Base-by-base conservation (phyloP, 345 rosid genomes). In the Linum trigynum region DNA sequence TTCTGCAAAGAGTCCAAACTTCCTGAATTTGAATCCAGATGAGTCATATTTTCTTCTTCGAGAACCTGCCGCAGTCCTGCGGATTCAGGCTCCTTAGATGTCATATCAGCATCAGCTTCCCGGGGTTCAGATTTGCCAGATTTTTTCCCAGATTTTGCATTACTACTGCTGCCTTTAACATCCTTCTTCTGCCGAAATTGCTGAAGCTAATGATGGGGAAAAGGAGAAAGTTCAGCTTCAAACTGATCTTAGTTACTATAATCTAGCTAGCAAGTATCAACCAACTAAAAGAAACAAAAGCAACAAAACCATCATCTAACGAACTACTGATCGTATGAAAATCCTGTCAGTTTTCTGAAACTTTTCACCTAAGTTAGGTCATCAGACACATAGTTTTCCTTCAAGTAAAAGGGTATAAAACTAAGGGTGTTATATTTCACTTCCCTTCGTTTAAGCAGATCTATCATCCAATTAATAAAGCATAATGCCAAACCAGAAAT, bases 121-220 rank as follows among this genome's bases (percentile, higher is more conserved):
- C 65, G 81, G 68, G 78, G 81, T 74, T 81, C 89, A 14, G 83
- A 74, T 70, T 82, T 90, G 67, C 76, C 70, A 63, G 82, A 74
- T 65, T 72, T 90, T 71, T 84, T 90, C 39, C 86, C 81, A 70
- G 96, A 85, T 74, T 82, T 88, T 59, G 80, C 97, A 59, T 78
- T 86, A 79, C 92, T 81, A 74, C 83, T 72, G 58, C 90, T 81
- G 64, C 84, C 89, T 79, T 90, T 86, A 51, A 66, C 68, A 74
- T 88, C 97, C 78, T 88, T 92, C 83, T 85, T 94, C 76, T 90
- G 95, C 65, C 99, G 96, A 79, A 71, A 94, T 67, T 88, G 97
- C 79, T 94, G 97, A 83, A 94, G 89, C 99, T 94, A 86, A 71
- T 39, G 72, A 65, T 11, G 50, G 14, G 59, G 40, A 50, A 40